Conservation (phyloP, 2,329 filamentous ascomycete species). For the Cladophialophora carrionii region DNA sequence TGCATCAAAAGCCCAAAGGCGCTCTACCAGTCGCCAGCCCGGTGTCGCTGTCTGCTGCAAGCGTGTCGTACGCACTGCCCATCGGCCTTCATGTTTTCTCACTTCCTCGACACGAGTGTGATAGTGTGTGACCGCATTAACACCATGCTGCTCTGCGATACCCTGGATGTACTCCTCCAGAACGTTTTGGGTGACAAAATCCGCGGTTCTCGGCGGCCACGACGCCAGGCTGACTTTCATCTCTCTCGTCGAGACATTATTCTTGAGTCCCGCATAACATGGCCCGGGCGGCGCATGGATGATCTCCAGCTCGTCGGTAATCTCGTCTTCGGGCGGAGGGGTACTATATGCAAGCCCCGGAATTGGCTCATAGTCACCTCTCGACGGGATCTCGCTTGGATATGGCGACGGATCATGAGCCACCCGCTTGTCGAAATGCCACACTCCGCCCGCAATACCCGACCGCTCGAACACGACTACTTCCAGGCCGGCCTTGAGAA, state of each 20-base stretch:
- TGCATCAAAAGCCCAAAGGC: slow-evolving; percentile 51
- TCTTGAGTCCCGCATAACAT: slow-evolving; percentile 57
- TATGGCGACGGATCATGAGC: slow-evolving; percentile 55
- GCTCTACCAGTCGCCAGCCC: slow-evolving; percentile 23
- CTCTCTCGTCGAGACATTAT: slow-evolving; percentile 58
- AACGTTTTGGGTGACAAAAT: slow-evolving; percentile 61
- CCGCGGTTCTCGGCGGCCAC: slow-evolving; percentile 64
- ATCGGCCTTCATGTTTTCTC: slow-evolving; percentile 53
- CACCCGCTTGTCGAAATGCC: slow-evolving; percentile 58
- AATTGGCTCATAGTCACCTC: slow-evolving; percentile 41
- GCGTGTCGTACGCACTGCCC: slow-evolving; percentile 57
- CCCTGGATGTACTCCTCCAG: slow-evolving; percentile 65
- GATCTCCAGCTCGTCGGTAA: slow-evolving; percentile 37
- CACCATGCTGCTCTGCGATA: slow-evolving; percentile 56
- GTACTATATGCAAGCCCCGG: slow-evolving; percentile 34
- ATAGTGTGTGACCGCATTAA: slow-evolving; percentile 57
- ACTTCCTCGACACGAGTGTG: slow-evolving; percentile 63
- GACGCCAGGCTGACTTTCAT: slow-evolving; percentile 54
- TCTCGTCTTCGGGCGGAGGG: slow-evolving; percentile 25
- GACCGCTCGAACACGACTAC: slow-evolving; percentile 61
- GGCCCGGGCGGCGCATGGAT: slow-evolving; percentile 59
- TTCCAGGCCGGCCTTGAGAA: slow-evolving; percentile 51
- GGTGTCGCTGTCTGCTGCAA: slow-evolving; percentile 40
- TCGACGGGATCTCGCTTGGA: slow-evolving; percentile 46
- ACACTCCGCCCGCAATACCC: slow-evolving; percentile 58